Conservation (phyloP, 1,139 yeast genomes). For the Pichia sp. region DNA sequence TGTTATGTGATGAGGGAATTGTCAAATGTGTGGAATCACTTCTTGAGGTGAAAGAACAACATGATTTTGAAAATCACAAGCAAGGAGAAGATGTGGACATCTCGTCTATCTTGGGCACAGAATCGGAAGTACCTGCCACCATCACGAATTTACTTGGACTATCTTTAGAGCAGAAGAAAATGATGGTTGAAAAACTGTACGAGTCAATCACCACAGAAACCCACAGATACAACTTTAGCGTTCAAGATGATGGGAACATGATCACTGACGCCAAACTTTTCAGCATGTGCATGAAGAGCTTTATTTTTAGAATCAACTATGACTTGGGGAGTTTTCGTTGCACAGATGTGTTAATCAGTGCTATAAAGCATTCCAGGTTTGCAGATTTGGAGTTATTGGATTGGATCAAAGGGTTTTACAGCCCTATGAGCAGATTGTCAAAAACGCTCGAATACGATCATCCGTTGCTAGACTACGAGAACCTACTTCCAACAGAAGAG, state of each 20-base stretch:
- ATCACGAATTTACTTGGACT: constrained; percentile 2
- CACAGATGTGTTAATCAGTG: constrained; percentile 2
- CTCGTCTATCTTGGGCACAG: constrained; percentile 4
- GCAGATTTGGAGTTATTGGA: constrained; percentile 15
- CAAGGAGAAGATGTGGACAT: background rate
- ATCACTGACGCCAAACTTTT: constrained; percentile 10
- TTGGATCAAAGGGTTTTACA: constrained; percentile 26
- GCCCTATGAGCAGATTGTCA: constrained; percentile 22
- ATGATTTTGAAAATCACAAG: background rate
- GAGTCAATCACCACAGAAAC: background rate
- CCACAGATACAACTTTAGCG: constrained; percentile 9
- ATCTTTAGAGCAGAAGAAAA: constrained; percentile 1
- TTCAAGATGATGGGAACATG: background rate
- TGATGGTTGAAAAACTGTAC: background rate
- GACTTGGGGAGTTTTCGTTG: constrained; percentile 17
- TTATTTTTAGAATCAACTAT: constrained; percentile 22
- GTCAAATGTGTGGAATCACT: background rate
- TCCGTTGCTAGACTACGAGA: constrained; percentile 23
- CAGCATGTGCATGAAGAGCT: constrained; percentile 21
- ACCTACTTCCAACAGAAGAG: constrained; percentile 18
- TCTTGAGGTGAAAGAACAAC: background rate
- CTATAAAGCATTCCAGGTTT: constrained; percentile 5
- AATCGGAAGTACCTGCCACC: background rate
- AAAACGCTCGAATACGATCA: constrained; percentile 12
- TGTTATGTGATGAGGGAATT: background rate